phyloP scores from a whole-genome alignment of 768 basidiomycete species.

The Tylopilus subfusipes region DNA sequence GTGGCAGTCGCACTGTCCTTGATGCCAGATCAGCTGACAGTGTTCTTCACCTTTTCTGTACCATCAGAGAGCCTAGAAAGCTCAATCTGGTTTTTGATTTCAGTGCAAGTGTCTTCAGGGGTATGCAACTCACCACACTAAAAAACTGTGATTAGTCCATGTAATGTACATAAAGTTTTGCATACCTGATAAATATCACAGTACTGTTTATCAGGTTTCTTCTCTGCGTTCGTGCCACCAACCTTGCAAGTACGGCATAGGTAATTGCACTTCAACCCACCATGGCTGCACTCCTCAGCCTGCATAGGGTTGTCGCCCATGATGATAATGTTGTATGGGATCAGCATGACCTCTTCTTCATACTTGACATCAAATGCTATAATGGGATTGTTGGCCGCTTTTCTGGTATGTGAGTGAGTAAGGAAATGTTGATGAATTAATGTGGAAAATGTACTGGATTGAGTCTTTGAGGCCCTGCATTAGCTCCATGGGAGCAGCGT shows the following conservation, averaged over 20 bases:
- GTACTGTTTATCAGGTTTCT: not conserved
- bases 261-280: conserved; percentile 30
- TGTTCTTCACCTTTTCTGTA: not conserved
- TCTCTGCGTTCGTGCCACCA: conserved; percentile 19
- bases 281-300: conserved; percentile 2
- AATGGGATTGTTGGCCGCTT: conserved; percentile 1
- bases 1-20: not conserved
- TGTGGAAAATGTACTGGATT: conserved; percentile 14
- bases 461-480: conserved; percentile 29
- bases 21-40: not conserved
- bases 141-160: no score
- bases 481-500: conserved; percentile 34
- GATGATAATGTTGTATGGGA: conserved; percentile 22
- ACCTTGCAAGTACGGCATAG: conserved; percentile 34
- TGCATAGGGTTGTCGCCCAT: conserved; percentile 38
- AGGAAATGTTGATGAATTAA: no score
- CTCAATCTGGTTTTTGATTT: not conserved
- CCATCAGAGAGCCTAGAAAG: not conserved
- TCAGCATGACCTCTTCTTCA: conserved; percentile 21
- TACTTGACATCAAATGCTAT: conserved; percentile 21
- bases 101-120: not conserved
- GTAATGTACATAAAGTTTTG: no score
- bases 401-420: not conserved
- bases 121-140: not conserved
- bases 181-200: not conserved